phyloP scores from a whole-genome alignment of 352 stramenopile species.

The Pythium rishiriense region DNA sequence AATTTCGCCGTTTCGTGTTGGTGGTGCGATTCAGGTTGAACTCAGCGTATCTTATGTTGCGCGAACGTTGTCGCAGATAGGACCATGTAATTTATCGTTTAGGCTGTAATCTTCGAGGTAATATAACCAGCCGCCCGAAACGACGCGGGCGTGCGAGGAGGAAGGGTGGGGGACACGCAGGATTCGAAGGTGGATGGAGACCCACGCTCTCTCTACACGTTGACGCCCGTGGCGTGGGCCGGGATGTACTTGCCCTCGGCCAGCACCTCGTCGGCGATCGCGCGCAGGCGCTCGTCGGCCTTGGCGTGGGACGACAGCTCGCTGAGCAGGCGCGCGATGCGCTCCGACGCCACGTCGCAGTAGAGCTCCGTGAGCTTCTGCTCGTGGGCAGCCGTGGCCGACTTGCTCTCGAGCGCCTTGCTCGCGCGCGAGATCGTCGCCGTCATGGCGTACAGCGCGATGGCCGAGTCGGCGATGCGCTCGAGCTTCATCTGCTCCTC shows the following conservation, averaged over 20 bases:
- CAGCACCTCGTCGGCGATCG: constrained; percentile 81
- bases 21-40: constrained; percentile 7
- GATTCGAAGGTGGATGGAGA: neutral
- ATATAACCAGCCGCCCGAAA: constrained; percentile 19
- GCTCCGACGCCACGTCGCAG: constrained; percentile 69
- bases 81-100: constrained; percentile 30
- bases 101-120: constrained; percentile 22
- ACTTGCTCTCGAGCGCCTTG: constrained; percentile 50
- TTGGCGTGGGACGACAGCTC: constrained; percentile 63
- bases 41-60: constrained; percentile 3
- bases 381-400: constrained; percentile 69
- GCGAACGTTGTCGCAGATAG: constrained; percentile 13
- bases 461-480: constrained; percentile 83
- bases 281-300: constrained; percentile 66
- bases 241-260: constrained; percentile 77
- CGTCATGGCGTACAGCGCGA: constrained; percentile 86
- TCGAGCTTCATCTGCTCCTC: constrained; percentile 87
- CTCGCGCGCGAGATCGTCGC: constrained; percentile 83
- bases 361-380: constrained; percentile 79
- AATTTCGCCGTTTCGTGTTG: constrained; percentile 23
- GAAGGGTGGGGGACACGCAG: too few relatives aligned
- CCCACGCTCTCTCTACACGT: constrained; percentile 33
- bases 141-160: constrained; percentile 5
- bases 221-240: constrained; percentile 72
- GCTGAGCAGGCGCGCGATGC: constrained; percentile 60